Evolutionary conservation across 148 eudicot genomes (phyloP).

Genomic region (Diospyros kaki): DNA sequence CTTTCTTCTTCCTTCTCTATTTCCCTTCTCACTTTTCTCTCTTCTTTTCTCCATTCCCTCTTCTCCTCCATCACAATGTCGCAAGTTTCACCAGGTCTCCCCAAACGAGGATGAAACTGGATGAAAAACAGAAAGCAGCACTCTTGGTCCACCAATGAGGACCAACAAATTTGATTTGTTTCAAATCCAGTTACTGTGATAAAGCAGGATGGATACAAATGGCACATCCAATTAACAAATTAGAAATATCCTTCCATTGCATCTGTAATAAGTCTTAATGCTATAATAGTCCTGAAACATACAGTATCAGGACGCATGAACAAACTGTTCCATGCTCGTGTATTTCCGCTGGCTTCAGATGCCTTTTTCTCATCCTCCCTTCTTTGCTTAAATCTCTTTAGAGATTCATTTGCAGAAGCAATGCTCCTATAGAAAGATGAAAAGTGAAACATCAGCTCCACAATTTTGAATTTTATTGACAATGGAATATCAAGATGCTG

Average conservation of each 20-base stretch:
- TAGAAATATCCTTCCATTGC: conserved; percentile 8
- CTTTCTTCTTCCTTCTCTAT: too few relatives aligned
- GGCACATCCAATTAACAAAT: not conserved
- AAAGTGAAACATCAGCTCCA: conserved; percentile 3
- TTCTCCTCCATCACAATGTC: too few relatives aligned
- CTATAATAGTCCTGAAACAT: conserved; percentile 20
- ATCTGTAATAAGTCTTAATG: not conserved
- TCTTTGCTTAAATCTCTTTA: conserved; percentile 66
- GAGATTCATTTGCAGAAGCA: conserved; percentile 25
- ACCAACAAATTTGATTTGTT: not conserved
- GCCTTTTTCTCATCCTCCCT: conserved; percentile 69
- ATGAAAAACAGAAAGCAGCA: not conserved
- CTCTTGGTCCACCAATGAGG: not conserved
- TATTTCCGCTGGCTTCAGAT: conserved; percentile 82
- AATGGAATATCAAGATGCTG: too few relatives aligned
- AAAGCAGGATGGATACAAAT: not conserved
- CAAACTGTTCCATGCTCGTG: conserved; percentile 90
- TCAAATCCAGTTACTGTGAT: not conserved
- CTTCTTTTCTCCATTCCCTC: too few relatives aligned
- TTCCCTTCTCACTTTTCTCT: too few relatives aligned
- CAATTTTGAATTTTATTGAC: not conserved
- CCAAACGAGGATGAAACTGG: not conserved
- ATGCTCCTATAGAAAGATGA: conserved; percentile 28
- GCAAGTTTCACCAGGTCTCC: not conserved
- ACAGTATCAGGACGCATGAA: conserved; percentile 92